A percentile compares a stretch with the other conserved stretches of the same genome.
These are phyloP conservation scores for Suillus plorans DNA, from an alignment of 768 basidiomycete genomes.

Conservation along the genomic window DNA sequence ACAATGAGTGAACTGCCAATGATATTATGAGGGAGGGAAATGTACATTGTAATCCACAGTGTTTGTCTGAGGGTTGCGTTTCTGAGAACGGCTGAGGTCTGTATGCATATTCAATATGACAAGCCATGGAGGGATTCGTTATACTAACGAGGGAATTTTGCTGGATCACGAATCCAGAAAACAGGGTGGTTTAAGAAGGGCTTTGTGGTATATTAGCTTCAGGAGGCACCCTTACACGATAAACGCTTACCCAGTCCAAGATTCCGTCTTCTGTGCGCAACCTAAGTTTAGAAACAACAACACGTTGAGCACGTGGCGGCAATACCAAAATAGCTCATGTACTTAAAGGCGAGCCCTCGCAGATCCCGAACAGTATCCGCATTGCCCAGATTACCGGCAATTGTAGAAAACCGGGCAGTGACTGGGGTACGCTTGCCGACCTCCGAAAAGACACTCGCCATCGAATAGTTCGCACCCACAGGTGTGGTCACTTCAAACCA, in stretches of 20 bases:
- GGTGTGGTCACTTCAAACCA: slow-evolving; percentile 20
- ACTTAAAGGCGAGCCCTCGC: slow-evolving; percentile 53
- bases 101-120: slow-evolving; percentile 16
- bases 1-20: not conserved
- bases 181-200: slow-evolving; percentile 42
- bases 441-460: slow-evolving; percentile 16
- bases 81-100: slow-evolving; percentile 38
- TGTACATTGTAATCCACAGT: slow-evolving; percentile 37
- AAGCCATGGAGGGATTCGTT: not conserved
- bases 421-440: slow-evolving; percentile 18
- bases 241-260: slow-evolving; percentile 31
- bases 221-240: too few species aligned
- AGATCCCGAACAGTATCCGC: slow-evolving; percentile 51
- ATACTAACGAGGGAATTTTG: slow-evolving; percentile 46
- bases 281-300: slow-evolving; percentile 14
- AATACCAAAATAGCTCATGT: slow-evolving; percentile 25
- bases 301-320: not conserved
- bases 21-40: not conserved
- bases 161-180: slow-evolving; percentile 46
- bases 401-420: slow-evolving; percentile 49
- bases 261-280: slow-evolving; percentile 39
- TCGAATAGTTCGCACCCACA: slow-evolving; percentile 16
- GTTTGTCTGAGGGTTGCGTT: slow-evolving; percentile 52
- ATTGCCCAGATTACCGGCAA: slow-evolving; percentile 50
- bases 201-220: too few species aligned